These are phyloP conservation scores for Paraglomus occultum DNA, from an alignment of 192 early-diverging fungal genomes.

Conservation along the genomic window DNA sequence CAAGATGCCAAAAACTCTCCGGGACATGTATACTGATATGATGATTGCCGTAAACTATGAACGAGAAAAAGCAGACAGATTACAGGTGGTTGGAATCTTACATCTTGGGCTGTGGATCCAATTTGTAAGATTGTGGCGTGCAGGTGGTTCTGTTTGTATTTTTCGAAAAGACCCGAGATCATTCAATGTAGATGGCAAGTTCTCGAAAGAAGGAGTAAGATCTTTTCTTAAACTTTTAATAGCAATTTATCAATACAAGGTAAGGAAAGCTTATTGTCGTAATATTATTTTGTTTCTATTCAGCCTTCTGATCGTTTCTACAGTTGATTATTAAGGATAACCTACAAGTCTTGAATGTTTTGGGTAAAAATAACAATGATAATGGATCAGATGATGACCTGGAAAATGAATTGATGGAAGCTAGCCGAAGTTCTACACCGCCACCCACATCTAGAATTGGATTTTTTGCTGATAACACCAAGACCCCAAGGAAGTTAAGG, in stretches of 20 bases:
- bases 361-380: background rate
- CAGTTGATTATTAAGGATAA: slow-evolving; percentile 13
- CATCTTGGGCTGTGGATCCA: background rate
- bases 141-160: slow-evolving; percentile 4
- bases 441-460: background rate
- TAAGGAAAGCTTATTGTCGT: background rate
- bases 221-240: slow-evolving; percentile 15
- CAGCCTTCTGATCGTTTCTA: background rate
- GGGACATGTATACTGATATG: background rate
- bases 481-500: background rate
- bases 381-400: background rate
- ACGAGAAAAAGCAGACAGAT: background rate
- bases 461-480: background rate
- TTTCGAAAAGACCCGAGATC: slow-evolving; percentile 24
- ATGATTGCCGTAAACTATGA: background rate
- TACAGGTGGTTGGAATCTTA: slow-evolving; percentile 11
- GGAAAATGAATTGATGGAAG: background rate
- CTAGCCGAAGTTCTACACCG: slow-evolving; percentile 2
- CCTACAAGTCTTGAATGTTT: slow-evolving; percentile 10
- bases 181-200: slow-evolving; percentile 14
- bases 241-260: slow-evolving; percentile 21
- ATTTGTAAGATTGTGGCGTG: background rate
- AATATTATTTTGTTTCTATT: background rate
- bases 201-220: slow-evolving; percentile 3
- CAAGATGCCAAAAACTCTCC: background rate